Evolutionary conservation across 2,329 filamentous ascomycete genomes (phyloP).

Genomic region (Nemania serpens): DNA sequence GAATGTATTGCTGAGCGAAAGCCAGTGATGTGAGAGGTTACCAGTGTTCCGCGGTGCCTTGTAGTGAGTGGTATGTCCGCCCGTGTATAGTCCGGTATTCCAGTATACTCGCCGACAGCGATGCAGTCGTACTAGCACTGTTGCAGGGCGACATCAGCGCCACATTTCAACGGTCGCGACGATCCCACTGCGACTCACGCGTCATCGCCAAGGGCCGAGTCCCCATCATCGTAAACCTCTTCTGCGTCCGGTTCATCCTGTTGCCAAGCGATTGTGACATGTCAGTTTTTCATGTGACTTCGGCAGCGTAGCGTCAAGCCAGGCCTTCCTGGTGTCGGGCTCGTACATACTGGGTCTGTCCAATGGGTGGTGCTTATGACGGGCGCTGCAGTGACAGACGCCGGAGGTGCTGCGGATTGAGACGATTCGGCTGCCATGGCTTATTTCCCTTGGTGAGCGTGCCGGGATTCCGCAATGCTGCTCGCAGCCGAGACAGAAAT

Average conservation of each 20-base stretch:
- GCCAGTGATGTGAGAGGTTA: conserved; percentile 23
- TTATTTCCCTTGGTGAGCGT: background rate
- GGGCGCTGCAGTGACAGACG: conserved; percentile 19
- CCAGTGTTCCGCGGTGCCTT: conserved; percentile 39
- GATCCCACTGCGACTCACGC: conserved; percentile 29
- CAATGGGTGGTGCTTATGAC: conserved; percentile 22
- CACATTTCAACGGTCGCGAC: background rate
- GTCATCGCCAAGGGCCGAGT: conserved; percentile 38
- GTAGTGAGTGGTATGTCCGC: conserved; percentile 37
- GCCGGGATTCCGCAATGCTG: background rate
- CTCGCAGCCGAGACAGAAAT: background rate
- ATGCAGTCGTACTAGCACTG: conserved; percentile 36
- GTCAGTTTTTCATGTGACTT: conserved; percentile 16
- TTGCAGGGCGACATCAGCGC: conserved; percentile 2
- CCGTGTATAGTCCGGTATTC: conserved; percentile 40
- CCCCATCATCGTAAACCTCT: conserved; percentile 26
- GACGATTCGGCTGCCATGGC: conserved; percentile 7
- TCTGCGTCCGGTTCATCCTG: conserved; percentile 31
- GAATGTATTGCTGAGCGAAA: background rate
- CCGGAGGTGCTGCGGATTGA: conserved; percentile 13
- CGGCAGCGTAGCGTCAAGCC: background rate
- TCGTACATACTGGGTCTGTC: conserved; percentile 26
- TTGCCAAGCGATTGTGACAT: background rate
- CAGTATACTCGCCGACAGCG: conserved; percentile 39
- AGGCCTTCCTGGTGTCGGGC: background rate